Conservation (phyloP, 1,284 basidiomycete species). For the Apiotrichum akiyoshidainum region DNA sequence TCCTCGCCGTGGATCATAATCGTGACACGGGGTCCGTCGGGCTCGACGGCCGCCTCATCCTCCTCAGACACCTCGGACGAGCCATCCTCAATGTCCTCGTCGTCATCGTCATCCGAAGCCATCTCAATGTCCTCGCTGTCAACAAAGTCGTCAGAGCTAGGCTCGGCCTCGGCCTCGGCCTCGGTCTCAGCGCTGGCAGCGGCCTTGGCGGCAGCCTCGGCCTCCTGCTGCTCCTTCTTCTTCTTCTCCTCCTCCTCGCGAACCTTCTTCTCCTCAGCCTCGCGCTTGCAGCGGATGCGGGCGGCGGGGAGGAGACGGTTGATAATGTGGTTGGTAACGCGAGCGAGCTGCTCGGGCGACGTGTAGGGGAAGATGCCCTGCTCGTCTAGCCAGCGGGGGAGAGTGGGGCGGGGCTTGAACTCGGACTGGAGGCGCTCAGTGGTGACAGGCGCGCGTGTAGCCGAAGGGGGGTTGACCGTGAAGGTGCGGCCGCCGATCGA, state of each 20-base stretch:
- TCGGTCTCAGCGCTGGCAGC: slow-evolving; percentile 44
- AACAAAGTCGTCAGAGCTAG: not conserved
- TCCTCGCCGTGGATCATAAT: slow-evolving; percentile 85
- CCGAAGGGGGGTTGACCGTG: slow-evolving; percentile 48
- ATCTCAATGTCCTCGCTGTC: slow-evolving; percentile 73
- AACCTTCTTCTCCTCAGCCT: slow-evolving; percentile 43
- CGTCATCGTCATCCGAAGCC: slow-evolving; percentile 37
- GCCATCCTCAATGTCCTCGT: not conserved
- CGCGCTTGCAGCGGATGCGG: slow-evolving; percentile 52
- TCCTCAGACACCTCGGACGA: slow-evolving; percentile 1
- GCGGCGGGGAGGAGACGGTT: slow-evolving; percentile 79
- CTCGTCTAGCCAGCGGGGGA: slow-evolving; percentile 90
- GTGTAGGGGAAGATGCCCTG: slow-evolving; percentile 74
- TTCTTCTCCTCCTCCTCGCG: slow-evolving; percentile 29
- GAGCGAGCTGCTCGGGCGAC: slow-evolving; percentile 68
- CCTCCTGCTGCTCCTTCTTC: slow-evolving; percentile 19
- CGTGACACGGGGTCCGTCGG: slow-evolving; percentile 59
- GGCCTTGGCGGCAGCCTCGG: slow-evolving; percentile 9
- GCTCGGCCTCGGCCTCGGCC: slow-evolving; percentile 34
- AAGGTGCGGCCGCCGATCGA: slow-evolving; percentile 43
- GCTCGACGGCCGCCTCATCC: slow-evolving; percentile 12
- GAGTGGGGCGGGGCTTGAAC: slow-evolving; percentile 66
- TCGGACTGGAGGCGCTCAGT: slow-evolving; percentile 34
- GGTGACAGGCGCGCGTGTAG: slow-evolving; percentile 7
- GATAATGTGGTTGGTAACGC: slow-evolving; percentile 70